Evolutionary conservation across 1,139 yeast species (phyloP).

Genomic region (Pichia sp.): DNA sequence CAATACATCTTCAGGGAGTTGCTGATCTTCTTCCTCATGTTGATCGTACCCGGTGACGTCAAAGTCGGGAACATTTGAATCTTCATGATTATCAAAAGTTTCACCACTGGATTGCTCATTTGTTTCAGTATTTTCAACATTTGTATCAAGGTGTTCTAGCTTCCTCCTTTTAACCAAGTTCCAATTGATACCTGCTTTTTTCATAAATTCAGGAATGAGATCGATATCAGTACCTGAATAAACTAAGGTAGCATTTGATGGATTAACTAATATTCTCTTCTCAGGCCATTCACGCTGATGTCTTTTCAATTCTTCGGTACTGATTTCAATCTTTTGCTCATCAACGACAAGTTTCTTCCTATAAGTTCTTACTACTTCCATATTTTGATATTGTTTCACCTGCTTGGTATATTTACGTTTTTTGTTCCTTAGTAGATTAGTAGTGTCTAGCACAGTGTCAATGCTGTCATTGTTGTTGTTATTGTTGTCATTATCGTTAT

Average conservation of each 20-base stretch:
- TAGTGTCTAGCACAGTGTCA: constrained; percentile 3
- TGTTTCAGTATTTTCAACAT: not conserved
- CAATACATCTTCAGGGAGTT: constrained; percentile 1
- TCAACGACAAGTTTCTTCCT: constrained; percentile 25
- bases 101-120: too few relatives aligned
- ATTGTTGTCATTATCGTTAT: constrained; percentile 1
- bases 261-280: not conserved
- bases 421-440: not conserved
- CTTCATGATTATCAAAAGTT: not conserved
- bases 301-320: constrained; percentile 21
- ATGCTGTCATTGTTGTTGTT: not conserved
- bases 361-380: constrained; percentile 29
- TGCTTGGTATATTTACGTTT: constrained; percentile 4
- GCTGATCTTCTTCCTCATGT: not conserved
- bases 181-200: constrained; percentile 13
- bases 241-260: not conserved
- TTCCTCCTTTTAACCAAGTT: constrained; percentile 14
- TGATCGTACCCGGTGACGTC: not conserved
- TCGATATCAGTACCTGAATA: not conserved
- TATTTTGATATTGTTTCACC: constrained; percentile 18
- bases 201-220: constrained; percentile 10
- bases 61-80: not conserved
- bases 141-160: constrained; percentile 4
- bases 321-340: constrained; percentile 19
- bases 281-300: constrained; percentile 20